A percentile compares a stretch with the other conserved stretches of the same genome.
These are phyloP conservation scores for Macrotyloma uniflorum DNA, from an alignment of 306 rosid species.

Conservation along the genomic window DNA sequence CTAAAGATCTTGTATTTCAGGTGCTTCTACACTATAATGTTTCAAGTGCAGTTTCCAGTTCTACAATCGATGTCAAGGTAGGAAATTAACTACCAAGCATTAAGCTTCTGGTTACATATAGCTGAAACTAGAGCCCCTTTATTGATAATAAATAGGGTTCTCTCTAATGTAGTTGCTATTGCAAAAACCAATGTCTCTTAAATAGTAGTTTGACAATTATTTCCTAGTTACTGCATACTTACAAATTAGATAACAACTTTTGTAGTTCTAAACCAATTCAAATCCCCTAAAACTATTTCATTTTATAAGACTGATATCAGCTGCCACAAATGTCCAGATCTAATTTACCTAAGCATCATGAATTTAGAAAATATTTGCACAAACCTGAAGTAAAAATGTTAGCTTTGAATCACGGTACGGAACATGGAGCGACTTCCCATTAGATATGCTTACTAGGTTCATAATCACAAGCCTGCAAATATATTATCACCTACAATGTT, in stretches of 20 bases:
- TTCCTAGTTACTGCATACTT: neutral
- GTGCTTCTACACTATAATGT: constrained; percentile 11
- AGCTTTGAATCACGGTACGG: constrained; percentile 98
- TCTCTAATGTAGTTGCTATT: neutral
- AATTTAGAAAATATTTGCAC: constrained; percentile 30
- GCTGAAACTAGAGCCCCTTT: constrained; percentile 17
- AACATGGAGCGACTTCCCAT: constrained; percentile 93
- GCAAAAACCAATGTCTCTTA: neutral
- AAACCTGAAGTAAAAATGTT: constrained; percentile 96
- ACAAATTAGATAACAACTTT: neutral
- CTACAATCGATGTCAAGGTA: neutral
- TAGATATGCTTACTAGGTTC: constrained; percentile 83
- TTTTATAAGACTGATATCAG: neutral
- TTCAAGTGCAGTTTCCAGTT: neutral
- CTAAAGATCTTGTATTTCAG: constrained; percentile 17
- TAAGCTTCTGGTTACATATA: constrained; percentile 13
- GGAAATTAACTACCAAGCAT: neutral
- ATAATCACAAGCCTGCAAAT: constrained; percentile 92
- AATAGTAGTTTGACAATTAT: neutral
- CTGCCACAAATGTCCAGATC: neutral
- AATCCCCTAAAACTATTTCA: neutral
- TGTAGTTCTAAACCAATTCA: neutral
- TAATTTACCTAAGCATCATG: constrained; percentile 10
- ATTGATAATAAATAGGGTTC: neutral
- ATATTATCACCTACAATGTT: constrained; percentile 28